Conservation (phyloP, 1,284 basidiomycete species). For the Sanghuangporus baumii region DNA sequence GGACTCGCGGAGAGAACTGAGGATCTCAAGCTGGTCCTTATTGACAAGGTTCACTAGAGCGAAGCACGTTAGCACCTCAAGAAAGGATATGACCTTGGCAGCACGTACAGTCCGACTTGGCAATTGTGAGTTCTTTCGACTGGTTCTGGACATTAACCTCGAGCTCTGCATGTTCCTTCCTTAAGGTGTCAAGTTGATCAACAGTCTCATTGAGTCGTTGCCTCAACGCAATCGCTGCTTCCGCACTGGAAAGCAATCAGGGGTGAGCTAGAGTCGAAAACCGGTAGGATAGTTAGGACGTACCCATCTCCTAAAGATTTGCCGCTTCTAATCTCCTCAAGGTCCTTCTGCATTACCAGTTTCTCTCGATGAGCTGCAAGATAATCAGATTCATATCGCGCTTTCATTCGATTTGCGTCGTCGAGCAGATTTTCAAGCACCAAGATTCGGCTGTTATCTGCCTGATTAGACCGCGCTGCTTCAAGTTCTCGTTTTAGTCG, state of each 20-base stretch:
- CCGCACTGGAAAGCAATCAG: conserved; percentile 45
- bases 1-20: conserved; percentile 77
- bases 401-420: conserved; percentile 87
- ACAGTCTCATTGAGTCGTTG: conserved; percentile 85
- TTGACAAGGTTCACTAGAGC: conserved; percentile 73
- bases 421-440: conserved; percentile 89
- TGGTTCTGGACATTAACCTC: conserved; percentile 67
- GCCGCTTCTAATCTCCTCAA: conserved; percentile 87
- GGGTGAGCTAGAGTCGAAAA: conserved; percentile 13
- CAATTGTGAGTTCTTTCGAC: conserved; percentile 71
- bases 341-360: conserved; percentile 71
- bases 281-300: conserved; percentile 22
- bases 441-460: conserved; percentile 66
- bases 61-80: neutral
- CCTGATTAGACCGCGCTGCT: conserved; percentile 66
- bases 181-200: conserved; percentile 72
- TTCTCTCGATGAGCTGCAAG: conserved; percentile 80
- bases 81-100: neutral
- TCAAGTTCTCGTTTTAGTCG: conserved; percentile 82
- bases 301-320: conserved; percentile 81
- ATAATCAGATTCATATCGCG: conserved; percentile 86
- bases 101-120: conserved; percentile 79
- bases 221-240: conserved; percentile 83
- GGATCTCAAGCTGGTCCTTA: conserved; percentile 80
- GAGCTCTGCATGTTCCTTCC: conserved; percentile 64